phyloP scores from a whole-genome alignment of 78 protist species.

The Monocercomonoides exilis region DNA sequence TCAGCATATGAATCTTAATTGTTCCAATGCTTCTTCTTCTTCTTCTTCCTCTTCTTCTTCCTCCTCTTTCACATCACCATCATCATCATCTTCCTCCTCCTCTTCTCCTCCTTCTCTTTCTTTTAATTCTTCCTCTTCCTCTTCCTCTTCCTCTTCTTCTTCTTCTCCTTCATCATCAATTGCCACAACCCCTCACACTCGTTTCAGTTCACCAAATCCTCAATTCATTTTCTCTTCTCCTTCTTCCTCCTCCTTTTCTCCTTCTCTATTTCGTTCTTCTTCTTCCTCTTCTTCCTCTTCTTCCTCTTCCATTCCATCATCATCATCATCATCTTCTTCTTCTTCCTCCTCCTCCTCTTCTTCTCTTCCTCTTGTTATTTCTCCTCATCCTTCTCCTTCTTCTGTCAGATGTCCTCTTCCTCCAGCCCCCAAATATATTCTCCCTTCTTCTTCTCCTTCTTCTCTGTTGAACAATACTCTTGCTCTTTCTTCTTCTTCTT shows the following conservation, averaged over 20 bases:
- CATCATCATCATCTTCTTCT: not conserved
- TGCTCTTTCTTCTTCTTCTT: not conserved
- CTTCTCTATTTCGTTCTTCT: too few relatives aligned
- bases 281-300: not conserved
- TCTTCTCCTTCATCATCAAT: not conserved
- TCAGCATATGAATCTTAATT: too few relatives aligned
- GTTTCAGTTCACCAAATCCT: too few relatives aligned
- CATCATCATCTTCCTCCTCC: not conserved
- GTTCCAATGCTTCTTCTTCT: not conserved
- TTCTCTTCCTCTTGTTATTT: not conserved
- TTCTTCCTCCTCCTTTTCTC: not conserved
- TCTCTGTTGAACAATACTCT: not conserved
- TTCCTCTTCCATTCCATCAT: not conserved
- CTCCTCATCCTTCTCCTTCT: not conserved
- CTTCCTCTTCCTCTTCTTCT: not conserved
- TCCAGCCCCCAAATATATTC: too few relatives aligned
- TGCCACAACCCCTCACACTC: too few relatives aligned
- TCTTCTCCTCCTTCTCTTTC: not conserved
- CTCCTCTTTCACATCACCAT: too few relatives aligned
- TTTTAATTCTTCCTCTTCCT: not conserved
- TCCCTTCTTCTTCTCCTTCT: not conserved
- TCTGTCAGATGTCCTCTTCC: not conserved
- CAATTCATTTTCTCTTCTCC: too few relatives aligned
- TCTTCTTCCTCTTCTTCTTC: too few relatives aligned
- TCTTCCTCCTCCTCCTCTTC: slow-evolving; percentile 1